Evolutionary conservation across 139 green algal species (phyloP).

Genomic region (Chlorella sp.): DNA sequence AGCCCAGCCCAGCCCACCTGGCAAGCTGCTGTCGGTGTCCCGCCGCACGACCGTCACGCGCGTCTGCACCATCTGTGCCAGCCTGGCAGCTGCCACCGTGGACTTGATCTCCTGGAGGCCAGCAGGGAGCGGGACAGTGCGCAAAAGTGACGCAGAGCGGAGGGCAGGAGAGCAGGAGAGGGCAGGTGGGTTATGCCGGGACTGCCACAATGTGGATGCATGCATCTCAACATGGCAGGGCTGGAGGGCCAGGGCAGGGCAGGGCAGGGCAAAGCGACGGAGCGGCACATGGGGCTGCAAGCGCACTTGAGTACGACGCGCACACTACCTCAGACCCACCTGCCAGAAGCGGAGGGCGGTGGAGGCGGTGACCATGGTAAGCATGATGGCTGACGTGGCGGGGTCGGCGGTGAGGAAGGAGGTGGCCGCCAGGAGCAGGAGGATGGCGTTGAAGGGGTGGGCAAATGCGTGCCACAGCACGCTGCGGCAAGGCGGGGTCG

Average conservation of each 20-base stretch:
- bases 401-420: neutral
- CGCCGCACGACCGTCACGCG: neutral
- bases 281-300: neutral
- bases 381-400: neutral
- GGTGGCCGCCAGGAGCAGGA: constrained; percentile 24
- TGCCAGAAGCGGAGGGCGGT: constrained; percentile 28
- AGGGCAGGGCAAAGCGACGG: neutral
- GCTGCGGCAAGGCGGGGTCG: neutral
- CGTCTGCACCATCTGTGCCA: neutral
- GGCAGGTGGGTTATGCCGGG: neutral
- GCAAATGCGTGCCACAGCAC: constrained; percentile 1
- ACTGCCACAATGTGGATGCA: too few species aligned
- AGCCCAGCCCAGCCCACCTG: neutral
- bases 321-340: neutral
- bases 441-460: constrained; percentile 41
- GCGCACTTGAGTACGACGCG: neutral
- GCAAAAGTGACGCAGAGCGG: too few species aligned
- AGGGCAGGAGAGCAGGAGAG: neutral
- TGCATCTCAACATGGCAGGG: neutral
- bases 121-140: too few species aligned
- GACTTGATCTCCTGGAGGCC: neutral
- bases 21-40: neutral
- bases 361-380: neutral
- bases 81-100: constrained; percentile 14
- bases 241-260: neutral